Percentiles rank a stretch among this genome's conserved stretches.
phyloP scores from a whole-genome alignment of 1,284 basidiomycete genomes.

The Cryptococcus hybrid region DNA sequence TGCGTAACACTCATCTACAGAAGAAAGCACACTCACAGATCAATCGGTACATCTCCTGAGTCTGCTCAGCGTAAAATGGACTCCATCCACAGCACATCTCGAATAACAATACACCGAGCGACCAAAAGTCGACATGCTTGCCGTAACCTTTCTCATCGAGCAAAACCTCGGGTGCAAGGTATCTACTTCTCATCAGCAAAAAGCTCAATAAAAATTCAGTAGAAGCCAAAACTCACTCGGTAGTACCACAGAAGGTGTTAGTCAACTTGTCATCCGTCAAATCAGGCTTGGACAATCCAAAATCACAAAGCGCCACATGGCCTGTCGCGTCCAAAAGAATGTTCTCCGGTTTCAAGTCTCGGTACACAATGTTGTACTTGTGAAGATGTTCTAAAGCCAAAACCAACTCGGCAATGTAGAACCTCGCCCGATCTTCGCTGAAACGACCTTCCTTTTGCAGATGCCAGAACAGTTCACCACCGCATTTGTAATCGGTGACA shows the following conservation, averaged over 20 bases:
- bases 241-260: constrained; percentile 96
- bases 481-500: constrained; percentile 98
- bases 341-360: constrained; percentile 96
- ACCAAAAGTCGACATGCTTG: constrained; percentile 99
- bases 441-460: constrained; percentile 93
- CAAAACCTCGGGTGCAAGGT: constrained; percentile 97
- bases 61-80: constrained; percentile 99
- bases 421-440: constrained; percentile 84
- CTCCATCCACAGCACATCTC: constrained; percentile 99
- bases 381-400: constrained; percentile 93
- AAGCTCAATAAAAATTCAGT: constrained; percentile 1
- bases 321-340: constrained; percentile 95
- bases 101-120: constrained; percentile 83
- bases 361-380: constrained; percentile 96
- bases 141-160: constrained; percentile 98
- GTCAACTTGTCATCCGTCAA: constrained; percentile 91
- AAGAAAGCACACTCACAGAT: constrained; percentile 74
- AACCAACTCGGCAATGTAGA: constrained; percentile 93
- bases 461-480: constrained; percentile 98
- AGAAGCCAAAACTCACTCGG: constrained; percentile 56
- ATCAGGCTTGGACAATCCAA: constrained; percentile 96
- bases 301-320: constrained; percentile 94
- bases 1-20: neutral
- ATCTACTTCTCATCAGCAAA: constrained; percentile 52
- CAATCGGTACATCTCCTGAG: constrained; percentile 99